Base-by-base conservation (phyloP, 768 basidiomycete species). In the Kwoniella pini region DNA sequence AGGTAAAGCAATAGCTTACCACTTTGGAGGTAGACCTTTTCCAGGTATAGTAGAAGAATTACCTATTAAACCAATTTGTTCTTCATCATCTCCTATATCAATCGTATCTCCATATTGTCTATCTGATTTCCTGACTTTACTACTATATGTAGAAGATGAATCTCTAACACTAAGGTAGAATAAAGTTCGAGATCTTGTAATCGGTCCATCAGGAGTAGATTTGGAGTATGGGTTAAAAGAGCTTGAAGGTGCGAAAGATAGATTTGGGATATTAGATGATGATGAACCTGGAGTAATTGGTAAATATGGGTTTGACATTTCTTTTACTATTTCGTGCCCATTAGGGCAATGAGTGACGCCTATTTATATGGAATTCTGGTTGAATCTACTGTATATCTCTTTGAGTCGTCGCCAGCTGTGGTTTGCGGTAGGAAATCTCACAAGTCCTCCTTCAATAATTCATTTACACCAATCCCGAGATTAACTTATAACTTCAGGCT, bases 121-220 rank as follows among this genome's bases (percentile, higher is more conserved):
- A 24, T 19, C 57, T 28, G 40, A 53, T 54, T 46, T 46, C 13
- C 53, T 27, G 15, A 33, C 52, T 45, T 57, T 43, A 52, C 70
- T 61, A 49, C 68, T 19, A 38, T 53, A 61, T 10, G 59, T 46
- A 9, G 70, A 68, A 17, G 68, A 57, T 24, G 75, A 70, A 13
- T 94, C 90, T 62, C 95, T 85, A 80, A 89, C 92, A 5, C 93
- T 95, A 62, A 94, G 87, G 79, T 97, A 98, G 70, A 97, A 85
- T 54, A 91, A 85, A 2, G 95, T 97, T 46, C 95, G 80, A 1
- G 90, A 92, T 69, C 95, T 87, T 33, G 89, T 91, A 3, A 75
- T 63, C 0, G 69, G 71, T 22, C 44, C 5, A 52, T 33, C 45
- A 26, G 13, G 19, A 1, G 40, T 30, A 42, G 6, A 48, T 21